Percentiles rank a stretch among this genome's conserved stretches.
Conservation (phyloP, 257 asterid species). For the Fraxinus pennsylvanica region DNA sequence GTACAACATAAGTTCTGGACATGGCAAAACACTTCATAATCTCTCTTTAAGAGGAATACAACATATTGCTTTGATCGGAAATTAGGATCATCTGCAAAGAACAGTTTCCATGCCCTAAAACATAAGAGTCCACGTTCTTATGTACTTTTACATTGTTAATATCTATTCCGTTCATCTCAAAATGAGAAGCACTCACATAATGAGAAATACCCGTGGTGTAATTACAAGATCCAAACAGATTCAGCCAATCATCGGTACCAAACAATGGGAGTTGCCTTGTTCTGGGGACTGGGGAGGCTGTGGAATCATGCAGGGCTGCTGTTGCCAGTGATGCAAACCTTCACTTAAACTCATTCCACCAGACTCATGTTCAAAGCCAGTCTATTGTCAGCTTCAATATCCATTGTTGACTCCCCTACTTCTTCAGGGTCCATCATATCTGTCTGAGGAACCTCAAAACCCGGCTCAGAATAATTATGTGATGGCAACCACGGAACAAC, state of each 20-base stretch:
- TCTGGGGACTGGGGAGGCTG: conserved; percentile 60
- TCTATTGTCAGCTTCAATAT: conserved; percentile 45
- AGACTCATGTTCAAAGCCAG: conserved; percentile 27
- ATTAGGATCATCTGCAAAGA: neutral
- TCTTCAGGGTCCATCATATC: conserved; percentile 67
- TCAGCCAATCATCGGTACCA: conserved; percentile 49
- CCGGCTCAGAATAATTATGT: conserved; percentile 29
- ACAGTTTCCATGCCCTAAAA: neutral
- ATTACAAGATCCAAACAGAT: neutral
- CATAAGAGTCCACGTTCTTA: neutral
- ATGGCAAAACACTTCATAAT: neutral
- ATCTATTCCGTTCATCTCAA: neutral
- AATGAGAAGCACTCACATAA: conserved; percentile 1
- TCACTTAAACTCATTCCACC: conserved; percentile 33
- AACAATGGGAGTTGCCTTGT: conserved; percentile 48
- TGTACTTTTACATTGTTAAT: neutral
- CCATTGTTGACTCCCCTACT: conserved; percentile 50
- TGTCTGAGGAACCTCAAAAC: conserved; percentile 17
- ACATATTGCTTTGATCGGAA: neutral
- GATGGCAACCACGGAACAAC: conserved; percentile 81
- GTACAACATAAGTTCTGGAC: neutral
- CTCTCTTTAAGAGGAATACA: neutral
- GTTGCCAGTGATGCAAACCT: conserved; percentile 68
- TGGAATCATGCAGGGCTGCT: conserved; percentile 64
- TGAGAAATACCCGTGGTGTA: neutral